These are phyloP conservation scores for Paracamarosporium sp. DNA, from an alignment of 2,329 filamentous ascomycete species.

Conservation along the genomic window DNA sequence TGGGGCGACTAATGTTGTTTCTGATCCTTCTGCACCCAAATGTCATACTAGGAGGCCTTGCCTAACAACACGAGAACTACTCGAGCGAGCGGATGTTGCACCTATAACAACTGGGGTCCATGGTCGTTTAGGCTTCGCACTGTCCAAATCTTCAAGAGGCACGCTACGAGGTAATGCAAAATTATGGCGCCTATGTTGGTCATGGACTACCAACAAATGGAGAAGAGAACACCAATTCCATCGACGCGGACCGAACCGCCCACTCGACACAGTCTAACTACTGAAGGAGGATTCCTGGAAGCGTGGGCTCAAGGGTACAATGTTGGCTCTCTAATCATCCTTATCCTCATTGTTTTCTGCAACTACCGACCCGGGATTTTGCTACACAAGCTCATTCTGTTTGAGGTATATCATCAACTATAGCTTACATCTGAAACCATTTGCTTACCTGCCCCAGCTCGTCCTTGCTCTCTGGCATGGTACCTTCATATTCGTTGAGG, in stretches of 20 bases:
- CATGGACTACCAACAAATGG: slow-evolving; percentile 7
- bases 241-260: slow-evolving; percentile 35
- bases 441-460: slow-evolving; percentile 29
- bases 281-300: slow-evolving; percentile 39
- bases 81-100: background rate
- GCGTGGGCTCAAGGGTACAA: slow-evolving; percentile 47
- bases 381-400: slow-evolving; percentile 44
- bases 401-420: slow-evolving; percentile 29
- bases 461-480: slow-evolving; percentile 46
- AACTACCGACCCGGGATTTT: slow-evolving; percentile 42
- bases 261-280: slow-evolving; percentile 30
- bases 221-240: slow-evolving; percentile 26
- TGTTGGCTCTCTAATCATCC: slow-evolving; percentile 40
- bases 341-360: slow-evolving; percentile 46
- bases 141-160: background rate
- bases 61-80: background rate
- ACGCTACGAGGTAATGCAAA: background rate
- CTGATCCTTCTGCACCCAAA: background rate
- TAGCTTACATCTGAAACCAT: background rate
- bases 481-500: slow-evolving; percentile 42
- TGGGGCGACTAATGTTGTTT: background rate
- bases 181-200: background rate
- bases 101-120: background rate
- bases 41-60: background rate
- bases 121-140: background rate